Evolutionary conservation across 2,329 filamentous ascomycete genomes (phyloP).

Genomic region (Hortaea werneckii): DNA sequence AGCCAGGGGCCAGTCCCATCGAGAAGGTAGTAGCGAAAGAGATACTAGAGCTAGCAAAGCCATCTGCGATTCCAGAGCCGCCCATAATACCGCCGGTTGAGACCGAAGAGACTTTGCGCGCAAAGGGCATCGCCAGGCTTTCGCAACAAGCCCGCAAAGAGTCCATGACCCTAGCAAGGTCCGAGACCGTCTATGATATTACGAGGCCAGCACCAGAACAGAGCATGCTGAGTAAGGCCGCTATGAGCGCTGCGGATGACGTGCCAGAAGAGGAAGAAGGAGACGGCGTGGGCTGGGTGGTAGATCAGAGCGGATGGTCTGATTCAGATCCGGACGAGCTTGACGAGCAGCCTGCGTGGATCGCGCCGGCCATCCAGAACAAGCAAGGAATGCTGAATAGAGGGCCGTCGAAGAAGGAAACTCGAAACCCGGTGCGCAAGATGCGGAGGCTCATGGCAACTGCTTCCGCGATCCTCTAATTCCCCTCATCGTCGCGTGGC

Average conservation of each 20-base stretch:
- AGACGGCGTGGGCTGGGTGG: background rate
- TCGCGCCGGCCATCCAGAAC: background rate
- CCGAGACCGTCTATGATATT: background rate
- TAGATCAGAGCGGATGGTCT: background rate
- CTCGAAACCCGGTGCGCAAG: background rate
- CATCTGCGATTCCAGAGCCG: conserved; percentile 3
- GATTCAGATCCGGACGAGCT: background rate
- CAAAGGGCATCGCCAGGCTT: conserved; percentile 20
- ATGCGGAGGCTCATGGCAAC: conserved; percentile 1
- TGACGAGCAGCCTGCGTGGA: background rate
- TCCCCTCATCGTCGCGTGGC: background rate
- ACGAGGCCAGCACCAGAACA: background rate
- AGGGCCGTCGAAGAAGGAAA: background rate
- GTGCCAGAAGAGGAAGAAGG: background rate
- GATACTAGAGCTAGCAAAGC: conserved; percentile 8
- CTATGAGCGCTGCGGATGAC: background rate
- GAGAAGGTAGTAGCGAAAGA: conserved; percentile 18
- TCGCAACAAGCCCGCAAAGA: conserved; percentile 6
- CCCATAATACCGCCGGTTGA: conserved; percentile 13
- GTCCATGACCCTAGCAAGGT: conserved; percentile 1
- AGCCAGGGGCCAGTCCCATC: conserved; percentile 11
- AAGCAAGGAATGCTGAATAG: background rate
- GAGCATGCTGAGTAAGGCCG: background rate
- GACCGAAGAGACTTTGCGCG: conserved; percentile 18
- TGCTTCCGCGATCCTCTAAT: background rate